Percentiles rank a stretch among this genome's conserved stretches.
Evolutionary conservation across 768 basidiomycete species (phyloP).

Genomic region (Floccularia luteovirens): DNA sequence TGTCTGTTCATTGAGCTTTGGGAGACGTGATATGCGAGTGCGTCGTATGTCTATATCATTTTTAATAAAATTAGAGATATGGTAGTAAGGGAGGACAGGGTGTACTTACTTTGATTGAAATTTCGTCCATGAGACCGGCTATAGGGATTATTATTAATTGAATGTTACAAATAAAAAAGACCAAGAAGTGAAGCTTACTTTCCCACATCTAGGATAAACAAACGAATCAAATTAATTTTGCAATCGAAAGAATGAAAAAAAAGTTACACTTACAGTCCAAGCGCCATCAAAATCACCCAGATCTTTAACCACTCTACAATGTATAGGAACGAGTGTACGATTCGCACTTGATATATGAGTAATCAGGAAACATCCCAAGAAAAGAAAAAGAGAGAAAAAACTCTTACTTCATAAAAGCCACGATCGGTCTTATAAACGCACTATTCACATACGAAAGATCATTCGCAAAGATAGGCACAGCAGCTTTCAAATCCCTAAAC

Average conservation of each 20-base stretch:
- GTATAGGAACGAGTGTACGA: conserved; percentile 89
- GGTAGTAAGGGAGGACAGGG: conserved; percentile 5
- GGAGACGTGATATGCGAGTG: conserved; percentile 91
- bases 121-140: conserved; percentile 91
- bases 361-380: conserved; percentile 4
- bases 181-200: conserved; percentile 43
- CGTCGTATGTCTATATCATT: conserved; percentile 67
- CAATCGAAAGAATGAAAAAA: conserved; percentile 3
- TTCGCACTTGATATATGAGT: conserved; percentile 73
- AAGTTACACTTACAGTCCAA: conserved; percentile 90
- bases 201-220: conserved; percentile 71
- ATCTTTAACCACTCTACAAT: conserved; percentile 80
- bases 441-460: conserved; percentile 90
- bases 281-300: conserved; percentile 89
- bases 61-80: background rate
- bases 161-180: too few relatives aligned
- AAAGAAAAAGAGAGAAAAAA: conserved; percentile 2
- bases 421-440: conserved; percentile 90
- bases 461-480: conserved; percentile 83
- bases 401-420: conserved; percentile 95
- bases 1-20: conserved; percentile 81
- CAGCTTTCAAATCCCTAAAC: conserved; percentile 93
- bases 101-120: conserved; percentile 65
- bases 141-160: conserved; percentile 11
- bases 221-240: conserved; percentile 6